Evolutionary conservation across 2,329 filamentous ascomycete genomes (phyloP), one percentile per base, ranked within the genome.

Genomic region (Penicillium corylophilum): DNA sequence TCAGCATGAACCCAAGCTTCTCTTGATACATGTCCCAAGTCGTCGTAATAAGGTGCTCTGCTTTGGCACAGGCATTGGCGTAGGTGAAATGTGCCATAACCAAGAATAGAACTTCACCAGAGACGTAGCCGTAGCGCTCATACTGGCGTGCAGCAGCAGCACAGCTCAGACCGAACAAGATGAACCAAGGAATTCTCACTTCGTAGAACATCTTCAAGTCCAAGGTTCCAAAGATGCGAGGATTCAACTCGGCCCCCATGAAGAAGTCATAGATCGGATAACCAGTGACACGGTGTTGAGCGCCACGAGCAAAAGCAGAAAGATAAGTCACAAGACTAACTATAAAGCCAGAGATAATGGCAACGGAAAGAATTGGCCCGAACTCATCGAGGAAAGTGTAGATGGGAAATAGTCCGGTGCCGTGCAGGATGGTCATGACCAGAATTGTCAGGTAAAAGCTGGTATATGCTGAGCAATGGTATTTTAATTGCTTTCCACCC

Each of bases 21-120:
- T 96, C 91, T 65, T 90, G 92, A 77, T 94, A 95, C 87, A 96
- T 95, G 66, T 96, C 91, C 87, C 91, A 96, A 46, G 89, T 94
- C 3, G 88, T 88, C 52, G 90, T 83, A 70, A 96, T 96, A 67
- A 90, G 80, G 72, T 96, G 89, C 74, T 96, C 91, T 26, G 87
- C 92, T 76, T 96, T 96, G 62, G 87, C 83, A 75, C 91, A 96
- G 40, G 91, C 90, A 71, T 94, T 94, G 68, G 90, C 89, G 66
- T 96, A 96, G 33, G 95, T 79, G 74, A 88, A 96, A 73, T 95
- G 90, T 0, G 91, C 92, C 81, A 95, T 85, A 56, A 95, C 75
- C 44, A 96, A 73, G 74, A 96, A 94, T 51, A 79, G 74, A 39
- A 94, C 87, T 70, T 96, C 89, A 10, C 84, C 85, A 18, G 88